Conservation (phyloP, 2,329 filamentous ascomycete genomes). For the Colletotrichum sp. region DNA sequence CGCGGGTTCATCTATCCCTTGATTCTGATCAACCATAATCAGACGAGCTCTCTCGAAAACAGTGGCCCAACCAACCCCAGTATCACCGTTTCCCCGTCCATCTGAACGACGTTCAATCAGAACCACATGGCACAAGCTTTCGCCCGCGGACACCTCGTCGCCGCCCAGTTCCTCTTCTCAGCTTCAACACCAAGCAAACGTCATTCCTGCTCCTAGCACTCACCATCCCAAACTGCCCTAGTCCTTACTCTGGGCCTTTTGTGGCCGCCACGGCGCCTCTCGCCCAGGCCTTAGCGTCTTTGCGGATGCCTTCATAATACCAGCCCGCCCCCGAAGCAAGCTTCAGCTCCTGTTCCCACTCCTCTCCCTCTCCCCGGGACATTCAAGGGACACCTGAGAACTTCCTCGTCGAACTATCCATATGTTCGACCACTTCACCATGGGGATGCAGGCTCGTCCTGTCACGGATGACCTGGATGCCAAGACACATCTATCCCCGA, state of each 20-base stretch:
- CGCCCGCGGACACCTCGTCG: neutral
- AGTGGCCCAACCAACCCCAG: neutral
- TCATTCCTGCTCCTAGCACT: conserved; percentile 3
- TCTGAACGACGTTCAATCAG: neutral
- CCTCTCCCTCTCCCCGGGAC: neutral
- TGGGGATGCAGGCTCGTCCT: conserved; percentile 10
- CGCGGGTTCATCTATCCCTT: neutral
- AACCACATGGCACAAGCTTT: neutral
- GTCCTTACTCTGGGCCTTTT: conserved; percentile 8
- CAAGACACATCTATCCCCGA: conserved; percentile 8
- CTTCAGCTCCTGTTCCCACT: neutral
- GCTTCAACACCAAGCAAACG: neutral
- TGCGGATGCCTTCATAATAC: conserved; percentile 21
- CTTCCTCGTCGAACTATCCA: neutral
- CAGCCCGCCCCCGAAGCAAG: neutral
- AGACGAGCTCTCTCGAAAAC: neutral
- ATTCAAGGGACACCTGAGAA: neutral
- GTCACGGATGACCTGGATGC: neutral
- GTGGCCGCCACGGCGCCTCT: conserved; percentile 8
- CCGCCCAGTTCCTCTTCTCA: neutral
- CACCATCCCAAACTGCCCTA: neutral
- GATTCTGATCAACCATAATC: neutral
- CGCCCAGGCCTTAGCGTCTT: conserved; percentile 1
- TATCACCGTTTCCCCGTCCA: neutral
- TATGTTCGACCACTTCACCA: conserved; percentile 15